Base-by-base conservation (phyloP, 1,139 yeast genomes). In the Debaryomyces coudertii region DNA sequence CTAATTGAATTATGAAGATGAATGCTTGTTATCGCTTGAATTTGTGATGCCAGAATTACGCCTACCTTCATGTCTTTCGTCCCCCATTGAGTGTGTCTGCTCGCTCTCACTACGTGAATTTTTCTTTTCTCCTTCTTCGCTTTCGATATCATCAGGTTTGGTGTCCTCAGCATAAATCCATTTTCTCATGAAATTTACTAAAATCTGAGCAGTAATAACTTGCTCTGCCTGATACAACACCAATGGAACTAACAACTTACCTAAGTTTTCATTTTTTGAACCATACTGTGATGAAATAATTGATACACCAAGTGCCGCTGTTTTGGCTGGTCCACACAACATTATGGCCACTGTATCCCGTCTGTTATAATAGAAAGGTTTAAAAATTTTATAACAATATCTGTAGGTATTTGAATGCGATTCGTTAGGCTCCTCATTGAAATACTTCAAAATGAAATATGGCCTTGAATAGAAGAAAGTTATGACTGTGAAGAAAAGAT, bases 321-420 rank as follows among this genome's bases (percentile, higher is more conserved):
- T 89, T 62, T 90, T 90, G 3, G 97, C 96, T 1, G 96, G 95
- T 5, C 96, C 96, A 65, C 96, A 89, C 47, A 89, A 77, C 85
- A 90, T 78, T 40, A 90, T 76, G 4, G 93, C 79, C 27, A 88
- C 88, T 0, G 96, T 82, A 58, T 90, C 96, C 46, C 70, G 66
- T 54, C 85, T 79, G 53, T 76, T 73, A 64, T 87, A 87, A 62
- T 85, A 86, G 56, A 88, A 87, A 1, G 93, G 92, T 43, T 72
- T 71, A 52, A 86, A 74, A 1, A 66, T 54, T 45, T 58, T 68
- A 58, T 79, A 75, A 16, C 60, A 50, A 45, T 53, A 58, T 22
- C 52, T 69, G 56, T 87, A 86, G 0, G 62, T 3, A 30, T 36
- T 65, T 0, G 85, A 58, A 2, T 79, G 71, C 3, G 61, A 50